Evolutionary conservation across 768 basidiomycete genomes (phyloP).

Genomic region (Termitomyces titanicus): DNA sequence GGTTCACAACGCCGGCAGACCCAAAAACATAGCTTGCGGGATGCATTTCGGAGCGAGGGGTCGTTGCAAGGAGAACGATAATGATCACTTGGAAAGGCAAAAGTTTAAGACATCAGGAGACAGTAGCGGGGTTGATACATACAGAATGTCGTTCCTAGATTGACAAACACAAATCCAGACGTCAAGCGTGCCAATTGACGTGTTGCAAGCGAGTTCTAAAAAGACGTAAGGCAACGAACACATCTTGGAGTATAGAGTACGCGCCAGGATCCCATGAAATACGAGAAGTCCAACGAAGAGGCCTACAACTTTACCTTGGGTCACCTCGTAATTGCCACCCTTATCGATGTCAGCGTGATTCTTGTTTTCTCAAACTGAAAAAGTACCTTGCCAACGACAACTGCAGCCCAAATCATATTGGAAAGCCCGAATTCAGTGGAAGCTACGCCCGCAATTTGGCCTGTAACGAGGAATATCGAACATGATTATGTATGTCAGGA

Average conservation of each 20-base stretch:
- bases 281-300: conserved; percentile 74
- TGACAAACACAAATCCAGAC: conserved; percentile 79
- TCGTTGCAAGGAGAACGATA: conserved; percentile 76
- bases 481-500: not conserved
- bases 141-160: conserved; percentile 76
- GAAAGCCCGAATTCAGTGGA: conserved; percentile 83
- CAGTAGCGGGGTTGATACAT: conserved; percentile 17
- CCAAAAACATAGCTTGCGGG: conserved; percentile 79
- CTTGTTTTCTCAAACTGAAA: not conserved
- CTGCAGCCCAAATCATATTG: conserved; percentile 79
- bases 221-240: conserved; percentile 2
- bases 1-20: conserved; percentile 66
- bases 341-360: conserved; percentile 10
- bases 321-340: conserved; percentile 58
- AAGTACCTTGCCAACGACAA: conserved; percentile 50
- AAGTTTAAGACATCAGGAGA: conserved; percentile 3
- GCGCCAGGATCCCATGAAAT: conserved; percentile 69
- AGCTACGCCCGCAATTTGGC: conserved; percentile 82
- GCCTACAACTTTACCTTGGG: conserved; percentile 72
- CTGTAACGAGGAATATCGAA: conserved; percentile 22
- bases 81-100: conserved; percentile 62
- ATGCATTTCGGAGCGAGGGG: conserved; percentile 75
- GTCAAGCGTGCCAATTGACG: conserved; percentile 73
- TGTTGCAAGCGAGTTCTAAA: conserved; percentile 69
- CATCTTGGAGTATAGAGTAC: conserved; percentile 13